Percentiles rank a stretch among this genome's conserved stretches.
Conservation (phyloP, 2,329 filamentous ascomycete species). For the Aspergillus novoparasiticus region DNA sequence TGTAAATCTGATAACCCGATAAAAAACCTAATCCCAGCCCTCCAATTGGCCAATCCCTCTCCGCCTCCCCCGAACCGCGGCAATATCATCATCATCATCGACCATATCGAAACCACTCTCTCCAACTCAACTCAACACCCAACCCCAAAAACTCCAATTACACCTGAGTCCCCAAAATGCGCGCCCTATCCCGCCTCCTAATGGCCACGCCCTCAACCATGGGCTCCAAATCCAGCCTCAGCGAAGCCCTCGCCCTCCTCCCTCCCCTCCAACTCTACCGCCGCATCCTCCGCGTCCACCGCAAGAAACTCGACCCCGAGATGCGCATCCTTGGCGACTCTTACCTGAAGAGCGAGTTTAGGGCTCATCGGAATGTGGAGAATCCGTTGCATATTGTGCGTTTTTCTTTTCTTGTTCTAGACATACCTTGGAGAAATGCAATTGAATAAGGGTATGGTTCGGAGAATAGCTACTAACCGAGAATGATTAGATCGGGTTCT, state of each 20-base stretch:
- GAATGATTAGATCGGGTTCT: conserved; percentile 77
- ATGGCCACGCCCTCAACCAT: conserved; percentile 45
- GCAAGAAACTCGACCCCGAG: conserved; percentile 73
- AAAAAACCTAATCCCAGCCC: background rate
- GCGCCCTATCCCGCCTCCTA: conserved; percentile 37
- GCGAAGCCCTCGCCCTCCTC: conserved; percentile 67
- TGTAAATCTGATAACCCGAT: background rate
- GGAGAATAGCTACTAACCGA: no score
- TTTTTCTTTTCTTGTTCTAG: conserved; percentile 6
- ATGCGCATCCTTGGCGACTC: conserved; percentile 83
- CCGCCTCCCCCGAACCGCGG: background rate
- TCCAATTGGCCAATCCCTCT: conserved; percentile 7
- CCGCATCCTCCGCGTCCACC: conserved; percentile 81
- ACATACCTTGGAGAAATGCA: no score
- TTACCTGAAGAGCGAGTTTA: conserved; percentile 91
- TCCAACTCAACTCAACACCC: background rate
- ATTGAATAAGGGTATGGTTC: no score
- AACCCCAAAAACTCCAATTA: background rate
- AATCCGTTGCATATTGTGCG: conserved; percentile 89
- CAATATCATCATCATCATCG: background rate
- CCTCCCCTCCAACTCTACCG: conserved; percentile 90
- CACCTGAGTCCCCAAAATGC: conserved; percentile 32
- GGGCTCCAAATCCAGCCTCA: conserved; percentile 45
- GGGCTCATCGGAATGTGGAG: conserved; percentile 78
- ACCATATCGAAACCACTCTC: conserved; percentile 2